Evolutionary conservation across 2,329 filamentous ascomycete genomes (phyloP).

Genomic region (Talaromyces albobiverticillius): DNA sequence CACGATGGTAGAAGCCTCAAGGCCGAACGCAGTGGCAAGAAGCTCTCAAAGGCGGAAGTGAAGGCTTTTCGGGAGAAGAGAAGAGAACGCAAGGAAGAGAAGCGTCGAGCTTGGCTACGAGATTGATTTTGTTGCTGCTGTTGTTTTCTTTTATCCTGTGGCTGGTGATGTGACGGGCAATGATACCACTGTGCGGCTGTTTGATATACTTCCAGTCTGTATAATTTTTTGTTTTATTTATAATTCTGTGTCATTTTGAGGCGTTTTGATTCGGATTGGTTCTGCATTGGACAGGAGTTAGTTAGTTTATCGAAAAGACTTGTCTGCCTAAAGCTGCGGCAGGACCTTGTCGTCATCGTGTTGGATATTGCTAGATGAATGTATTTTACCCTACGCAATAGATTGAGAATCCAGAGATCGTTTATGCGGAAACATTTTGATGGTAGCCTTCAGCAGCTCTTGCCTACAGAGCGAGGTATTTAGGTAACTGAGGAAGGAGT

Average conservation of each 20-base stretch:
- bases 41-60: slow-evolving; percentile 78
- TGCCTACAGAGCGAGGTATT: too few relatives aligned
- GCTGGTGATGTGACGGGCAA: too few relatives aligned
- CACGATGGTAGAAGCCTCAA: slow-evolving; percentile 89
- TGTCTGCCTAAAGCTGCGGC: background rate
- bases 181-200: slow-evolving; percentile 4
- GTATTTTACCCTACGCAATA: background rate
- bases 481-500: too few relatives aligned
- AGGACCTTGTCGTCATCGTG: background rate
- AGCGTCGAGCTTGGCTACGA: slow-evolving; percentile 82
- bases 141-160: background rate
- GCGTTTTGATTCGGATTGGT: slow-evolving; percentile 1
- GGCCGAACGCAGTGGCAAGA: slow-evolving; percentile 83
- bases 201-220: background rate
- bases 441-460: too few relatives aligned
- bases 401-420: background rate
- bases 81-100: slow-evolving; percentile 87
- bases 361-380: background rate
- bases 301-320: background rate
- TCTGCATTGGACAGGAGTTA: slow-evolving; percentile 8
- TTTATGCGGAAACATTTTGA: too few relatives aligned
- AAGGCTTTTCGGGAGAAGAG: slow-evolving; percentile 91
- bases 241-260: slow-evolving; percentile 3
- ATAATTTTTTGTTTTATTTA: background rate
- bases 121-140: slow-evolving; percentile 56